A percentile compares a stretch with the other conserved stretches of the same genome.
These are phyloP conservation scores for Cornus suecica DNA, from an alignment of 148 eudicot genomes.

Conservation along the genomic window DNA sequence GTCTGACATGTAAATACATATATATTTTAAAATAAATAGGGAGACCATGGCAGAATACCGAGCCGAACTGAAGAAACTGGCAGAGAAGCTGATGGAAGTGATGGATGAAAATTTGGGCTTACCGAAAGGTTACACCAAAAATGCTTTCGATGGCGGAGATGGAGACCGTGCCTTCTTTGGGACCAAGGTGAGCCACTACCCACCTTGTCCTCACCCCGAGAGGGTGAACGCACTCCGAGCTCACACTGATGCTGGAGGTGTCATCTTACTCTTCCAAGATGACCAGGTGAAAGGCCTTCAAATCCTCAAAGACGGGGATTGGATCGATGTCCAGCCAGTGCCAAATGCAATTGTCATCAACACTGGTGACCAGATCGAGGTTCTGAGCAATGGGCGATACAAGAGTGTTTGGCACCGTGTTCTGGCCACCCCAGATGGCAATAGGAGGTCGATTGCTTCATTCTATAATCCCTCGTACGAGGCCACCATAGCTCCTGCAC, in stretches of 20 bases:
- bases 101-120: conserved; percentile 91
- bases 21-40: no score
- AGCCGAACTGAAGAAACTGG: conserved; percentile 62
- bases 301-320: conserved; percentile 66
- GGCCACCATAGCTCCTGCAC: conserved; percentile 73
- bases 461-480: conserved; percentile 74
- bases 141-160: conserved; percentile 48
- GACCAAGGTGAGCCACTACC: conserved; percentile 93
- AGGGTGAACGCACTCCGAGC: conserved; percentile 65
- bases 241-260: conserved; percentile 95
- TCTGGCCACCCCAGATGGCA: conserved; percentile 46
- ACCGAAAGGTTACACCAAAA: conserved; percentile 74
- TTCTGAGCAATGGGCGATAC: conserved; percentile 78
- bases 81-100: conserved; percentile 61
- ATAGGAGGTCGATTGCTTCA: conserved; percentile 74
- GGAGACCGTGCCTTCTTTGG: conserved; percentile 69
- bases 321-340: conserved; percentile 83
- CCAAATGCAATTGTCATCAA: conserved; percentile 77
- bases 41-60: conserved; percentile 82
- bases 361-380: conserved; percentile 92
- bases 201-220: conserved; percentile 85
- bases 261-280: conserved; percentile 86
- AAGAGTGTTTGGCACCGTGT: conserved; percentile 91
- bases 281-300: conserved; percentile 66
- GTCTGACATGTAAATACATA: conserved; percentile 1